phyloP scores from a whole-genome alignment of 2,329 filamentous ascomycete species.

The Bimuria novae-zelandiae region DNA sequence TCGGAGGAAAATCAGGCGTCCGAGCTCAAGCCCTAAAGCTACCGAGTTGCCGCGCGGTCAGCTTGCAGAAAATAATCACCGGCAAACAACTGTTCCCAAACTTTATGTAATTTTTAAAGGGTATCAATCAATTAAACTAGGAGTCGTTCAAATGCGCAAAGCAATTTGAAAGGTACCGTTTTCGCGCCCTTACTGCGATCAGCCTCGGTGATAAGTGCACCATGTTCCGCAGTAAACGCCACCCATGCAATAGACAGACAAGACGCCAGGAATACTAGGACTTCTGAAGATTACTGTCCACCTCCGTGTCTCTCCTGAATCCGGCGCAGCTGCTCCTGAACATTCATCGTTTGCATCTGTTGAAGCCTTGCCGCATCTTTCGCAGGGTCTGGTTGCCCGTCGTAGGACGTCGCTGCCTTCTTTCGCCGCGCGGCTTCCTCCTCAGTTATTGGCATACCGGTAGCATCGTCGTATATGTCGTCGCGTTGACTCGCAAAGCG shows the following conservation, averaged over 20 bases:
- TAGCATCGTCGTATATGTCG: slow-evolving; percentile 80
- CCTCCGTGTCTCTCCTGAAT: slow-evolving; percentile 61
- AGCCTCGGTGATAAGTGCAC: too few species aligned
- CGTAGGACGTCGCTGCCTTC: slow-evolving; percentile 71
- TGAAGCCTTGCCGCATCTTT: slow-evolving; percentile 58
- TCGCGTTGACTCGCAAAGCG: slow-evolving; percentile 86
- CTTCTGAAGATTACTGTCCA: slow-evolving; percentile 4
- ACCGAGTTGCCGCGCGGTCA: neutral
- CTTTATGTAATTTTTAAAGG: neutral
- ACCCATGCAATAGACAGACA: slow-evolving; percentile 3
- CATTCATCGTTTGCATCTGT: slow-evolving; percentile 64
- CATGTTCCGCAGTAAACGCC: neutral
- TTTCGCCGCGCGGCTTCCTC: slow-evolving; percentile 78
- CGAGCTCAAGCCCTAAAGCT: slow-evolving; percentile 21
- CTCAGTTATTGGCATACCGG: slow-evolving; percentile 69
- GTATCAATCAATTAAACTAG: neutral
- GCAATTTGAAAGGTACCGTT: too few species aligned
- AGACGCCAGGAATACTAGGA: neutral
- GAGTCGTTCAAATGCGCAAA: too few species aligned
- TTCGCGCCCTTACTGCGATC: too few species aligned
- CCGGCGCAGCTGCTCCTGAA: slow-evolving; percentile 81
- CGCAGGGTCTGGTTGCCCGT: slow-evolving; percentile 63
- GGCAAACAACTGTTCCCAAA: too few species aligned
- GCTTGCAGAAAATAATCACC: neutral
- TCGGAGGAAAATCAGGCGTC: slow-evolving; percentile 37